Percentiles rank a stretch among this genome's conserved stretches.
phyloP scores from a whole-genome alignment of 2,329 filamentous ascomycete genomes.

The Aspergillus hortae region DNA sequence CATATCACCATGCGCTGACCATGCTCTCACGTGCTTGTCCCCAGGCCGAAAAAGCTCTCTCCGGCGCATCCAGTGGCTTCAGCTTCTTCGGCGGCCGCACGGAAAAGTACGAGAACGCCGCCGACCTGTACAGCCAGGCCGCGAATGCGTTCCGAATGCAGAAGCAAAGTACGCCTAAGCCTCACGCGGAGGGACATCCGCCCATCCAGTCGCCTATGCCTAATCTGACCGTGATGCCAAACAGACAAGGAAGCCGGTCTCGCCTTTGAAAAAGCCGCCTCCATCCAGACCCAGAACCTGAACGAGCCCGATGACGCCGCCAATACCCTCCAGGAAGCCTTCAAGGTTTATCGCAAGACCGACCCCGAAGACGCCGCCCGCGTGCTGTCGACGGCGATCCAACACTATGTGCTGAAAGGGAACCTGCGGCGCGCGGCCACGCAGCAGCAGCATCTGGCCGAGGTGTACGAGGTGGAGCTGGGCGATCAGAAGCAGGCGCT shows the following conservation, averaged over 20 bases:
- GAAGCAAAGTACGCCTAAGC: constrained; percentile 63
- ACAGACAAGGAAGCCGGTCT: constrained; percentile 79
- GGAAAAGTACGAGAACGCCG: constrained; percentile 87
- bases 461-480: constrained; percentile 79
- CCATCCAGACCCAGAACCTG: constrained; percentile 73
- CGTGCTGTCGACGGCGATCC: constrained; percentile 74
- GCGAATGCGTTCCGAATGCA: constrained; percentile 90
- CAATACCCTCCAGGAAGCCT: constrained; percentile 83
- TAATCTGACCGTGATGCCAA: not conserved
- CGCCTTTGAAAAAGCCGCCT: constrained; percentile 82
- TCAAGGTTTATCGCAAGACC: constrained; percentile 88
- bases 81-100: constrained; percentile 81
- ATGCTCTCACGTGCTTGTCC: constrained; percentile 14
- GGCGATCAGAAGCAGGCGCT: constrained; percentile 74
- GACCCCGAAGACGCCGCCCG: constrained; percentile 78
- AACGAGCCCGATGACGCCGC: constrained; percentile 92
- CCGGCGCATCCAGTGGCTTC: constrained; percentile 75
- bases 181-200: not conserved
- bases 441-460: constrained; percentile 83
- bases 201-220: not conserved
- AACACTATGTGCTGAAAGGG: constrained; percentile 81
- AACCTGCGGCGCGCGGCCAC: constrained; percentile 89
- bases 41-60: constrained; percentile 81
- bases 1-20: constrained; percentile 28
- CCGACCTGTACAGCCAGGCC: constrained; percentile 81